These are phyloP conservation scores for Pythium scleroteichum DNA, from an alignment of 352 stramenopile species.

Conservation along the genomic window DNA sequence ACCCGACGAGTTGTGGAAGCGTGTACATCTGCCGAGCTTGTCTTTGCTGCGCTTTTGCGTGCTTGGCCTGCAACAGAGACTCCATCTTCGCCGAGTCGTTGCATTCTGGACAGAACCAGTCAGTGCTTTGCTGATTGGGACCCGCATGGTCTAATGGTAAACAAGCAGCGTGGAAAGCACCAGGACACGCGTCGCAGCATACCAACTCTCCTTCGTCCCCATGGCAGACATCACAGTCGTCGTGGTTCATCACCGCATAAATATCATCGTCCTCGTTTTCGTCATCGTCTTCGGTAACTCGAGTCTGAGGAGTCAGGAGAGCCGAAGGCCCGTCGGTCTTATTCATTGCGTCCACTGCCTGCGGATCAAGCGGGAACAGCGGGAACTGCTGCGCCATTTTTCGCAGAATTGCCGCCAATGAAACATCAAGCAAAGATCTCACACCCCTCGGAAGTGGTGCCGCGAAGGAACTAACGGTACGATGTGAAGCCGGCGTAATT, in stretches of 20 bases:
- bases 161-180: slow-evolving; percentile 59
- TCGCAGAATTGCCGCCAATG: slow-evolving; percentile 43
- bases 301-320: neutral
- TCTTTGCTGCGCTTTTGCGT: slow-evolving; percentile 13
- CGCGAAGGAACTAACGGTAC: slow-evolving; percentile 70
- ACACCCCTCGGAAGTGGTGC: slow-evolving; percentile 64
- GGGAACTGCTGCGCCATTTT: slow-evolving; percentile 60
- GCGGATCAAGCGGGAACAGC: slow-evolving; percentile 55
- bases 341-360: slow-evolving; percentile 38
- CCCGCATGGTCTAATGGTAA: slow-evolving; percentile 23
- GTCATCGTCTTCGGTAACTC: slow-evolving; percentile 31
- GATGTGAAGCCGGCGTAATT: slow-evolving; percentile 80
- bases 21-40: slow-evolving; percentile 30
- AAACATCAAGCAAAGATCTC: slow-evolving; percentile 42
- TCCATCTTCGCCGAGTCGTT: slow-evolving; percentile 27
- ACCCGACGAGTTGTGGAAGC: slow-evolving; percentile 57
- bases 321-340: slow-evolving; percentile 11
- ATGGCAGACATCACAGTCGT: slow-evolving; percentile 74
- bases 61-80: slow-evolving; percentile 28
- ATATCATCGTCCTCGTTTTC: slow-evolving; percentile 71
- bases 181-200: slow-evolving; percentile 62
- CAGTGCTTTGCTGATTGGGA: slow-evolving; percentile 12
- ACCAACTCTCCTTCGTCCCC: slow-evolving; percentile 58
- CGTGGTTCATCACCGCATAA: slow-evolving; percentile 57
- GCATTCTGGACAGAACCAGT: slow-evolving; percentile 70